Conservation (phyloP, 768 basidiomycete species). For the Coprinopsis marcescibilis region DNA sequence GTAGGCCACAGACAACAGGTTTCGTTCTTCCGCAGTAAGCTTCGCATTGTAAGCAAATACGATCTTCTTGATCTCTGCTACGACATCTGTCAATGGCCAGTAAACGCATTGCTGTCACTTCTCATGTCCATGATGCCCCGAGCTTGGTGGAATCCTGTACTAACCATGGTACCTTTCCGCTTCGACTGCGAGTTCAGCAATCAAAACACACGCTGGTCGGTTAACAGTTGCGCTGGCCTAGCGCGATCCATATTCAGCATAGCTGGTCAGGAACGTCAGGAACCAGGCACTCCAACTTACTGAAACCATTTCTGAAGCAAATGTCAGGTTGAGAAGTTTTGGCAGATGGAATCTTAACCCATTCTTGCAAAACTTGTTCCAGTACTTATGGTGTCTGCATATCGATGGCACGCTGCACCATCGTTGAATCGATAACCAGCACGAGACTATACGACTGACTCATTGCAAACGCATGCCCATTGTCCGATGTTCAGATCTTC, state of each 20-base stretch:
- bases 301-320: constrained; percentile 3
- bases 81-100: constrained; percentile 49
- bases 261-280: neutral
- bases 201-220: constrained; percentile 40
- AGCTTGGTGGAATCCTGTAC: constrained; percentile 6
- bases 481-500: too few species aligned
- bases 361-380: too few species aligned
- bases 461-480: neutral
- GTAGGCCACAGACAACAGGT: constrained; percentile 83
- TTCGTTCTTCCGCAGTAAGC: constrained; percentile 81
- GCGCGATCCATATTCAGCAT: neutral
- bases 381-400: too few species aligned
- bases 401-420: too few species aligned
- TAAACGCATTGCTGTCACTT: too few species aligned
- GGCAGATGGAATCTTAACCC: too few species aligned
- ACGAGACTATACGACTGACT: neutral
- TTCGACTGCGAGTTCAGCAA: constrained; percentile 83
- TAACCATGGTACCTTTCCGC: constrained; percentile 86
- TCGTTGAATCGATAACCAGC: neutral
- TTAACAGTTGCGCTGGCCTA: constrained; percentile 2
- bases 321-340: too few species aligned
- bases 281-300: too few species aligned
- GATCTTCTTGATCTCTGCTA: constrained; percentile 72
- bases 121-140: too few species aligned
- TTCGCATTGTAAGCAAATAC: constrained; percentile 61